Evolutionary conservation across 108 stramenopile genomes (phyloP).

Genomic region (Discostella stelligeroides): DNA sequence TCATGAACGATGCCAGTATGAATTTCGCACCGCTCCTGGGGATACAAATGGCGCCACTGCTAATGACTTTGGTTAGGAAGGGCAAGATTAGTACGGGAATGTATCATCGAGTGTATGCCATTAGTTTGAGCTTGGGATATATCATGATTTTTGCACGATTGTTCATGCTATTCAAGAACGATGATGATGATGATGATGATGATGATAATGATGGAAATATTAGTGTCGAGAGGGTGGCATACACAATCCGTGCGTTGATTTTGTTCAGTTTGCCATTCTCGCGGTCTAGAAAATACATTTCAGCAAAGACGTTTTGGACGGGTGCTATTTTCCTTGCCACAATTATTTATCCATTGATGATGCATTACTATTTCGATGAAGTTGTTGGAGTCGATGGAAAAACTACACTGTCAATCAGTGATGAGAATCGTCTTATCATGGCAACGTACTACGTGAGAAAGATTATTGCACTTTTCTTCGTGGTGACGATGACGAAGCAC

Average conservation of each 20-base stretch:
- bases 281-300: not conserved
- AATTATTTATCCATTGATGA: not conserved
- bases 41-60: conserved; percentile 29
- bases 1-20: conserved; percentile 6
- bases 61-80: conserved; percentile 42
- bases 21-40: conserved; percentile 18
- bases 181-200: not conserved
- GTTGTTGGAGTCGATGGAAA: not conserved
- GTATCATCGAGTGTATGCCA: conserved; percentile 15
- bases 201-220: not conserved
- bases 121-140: not conserved
- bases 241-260: not conserved
- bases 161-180: not conserved
- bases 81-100: conserved; percentile 7
- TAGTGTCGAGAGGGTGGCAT: not conserved
- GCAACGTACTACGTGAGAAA: not conserved
- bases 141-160: not conserved
- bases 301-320: not conserved
- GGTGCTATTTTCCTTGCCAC: not conserved
- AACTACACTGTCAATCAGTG: no score
- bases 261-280: not conserved
- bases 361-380: not conserved
- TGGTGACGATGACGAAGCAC: not conserved
- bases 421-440: not conserved
- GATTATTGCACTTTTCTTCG: not conserved